Conservation (phyloP, 768 basidiomycete genomes). For the Cystofilobasidium capitatum region DNA sequence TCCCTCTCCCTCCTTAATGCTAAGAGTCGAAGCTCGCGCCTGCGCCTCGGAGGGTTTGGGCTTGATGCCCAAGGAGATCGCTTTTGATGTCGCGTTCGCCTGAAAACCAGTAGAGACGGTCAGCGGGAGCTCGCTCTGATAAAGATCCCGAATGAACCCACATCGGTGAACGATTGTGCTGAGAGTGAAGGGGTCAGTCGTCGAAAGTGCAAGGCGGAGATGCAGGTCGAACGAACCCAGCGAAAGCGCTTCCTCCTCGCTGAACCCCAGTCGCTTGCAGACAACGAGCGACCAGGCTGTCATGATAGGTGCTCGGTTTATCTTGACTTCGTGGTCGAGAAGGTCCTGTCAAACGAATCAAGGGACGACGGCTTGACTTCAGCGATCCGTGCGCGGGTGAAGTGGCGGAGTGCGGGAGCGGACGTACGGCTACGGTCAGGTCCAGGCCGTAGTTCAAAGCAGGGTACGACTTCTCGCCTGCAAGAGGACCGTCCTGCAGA, state of each 20-base stretch:
- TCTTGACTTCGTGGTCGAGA: slow-evolving; percentile 42
- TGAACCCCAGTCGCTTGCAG: slow-evolving; percentile 75
- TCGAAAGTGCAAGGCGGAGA: not conserved
- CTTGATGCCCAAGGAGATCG: slow-evolving; percentile 11
- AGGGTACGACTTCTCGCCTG: not conserved
- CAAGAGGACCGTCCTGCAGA: not conserved
- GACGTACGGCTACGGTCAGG: not conserved
- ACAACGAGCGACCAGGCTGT: slow-evolving; percentile 85
- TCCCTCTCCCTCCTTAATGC: not conserved
- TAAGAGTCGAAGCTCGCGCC: not conserved
- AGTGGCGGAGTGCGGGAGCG: not conserved
- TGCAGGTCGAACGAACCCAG: slow-evolving; percentile 53
- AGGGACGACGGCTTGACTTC: not conserved
- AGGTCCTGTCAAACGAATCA: not conserved
- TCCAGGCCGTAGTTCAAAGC: slow-evolving; percentile 2
- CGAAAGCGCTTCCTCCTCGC: slow-evolving; percentile 77
- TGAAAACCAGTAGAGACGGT: not conserved
- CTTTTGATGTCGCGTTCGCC: slow-evolving; percentile 10
- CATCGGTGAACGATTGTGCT: slow-evolving; percentile 16
- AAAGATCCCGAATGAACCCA: not conserved
- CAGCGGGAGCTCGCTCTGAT: too few relatives aligned
- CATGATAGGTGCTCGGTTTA: slow-evolving; percentile 91
- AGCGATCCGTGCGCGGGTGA: not conserved
- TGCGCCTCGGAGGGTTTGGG: not conserved
- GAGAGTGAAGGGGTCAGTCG: not conserved